Base-by-base conservation (phyloP, 2,329 filamentous ascomycete genomes). In the Cyphellophora europaea region DNA sequence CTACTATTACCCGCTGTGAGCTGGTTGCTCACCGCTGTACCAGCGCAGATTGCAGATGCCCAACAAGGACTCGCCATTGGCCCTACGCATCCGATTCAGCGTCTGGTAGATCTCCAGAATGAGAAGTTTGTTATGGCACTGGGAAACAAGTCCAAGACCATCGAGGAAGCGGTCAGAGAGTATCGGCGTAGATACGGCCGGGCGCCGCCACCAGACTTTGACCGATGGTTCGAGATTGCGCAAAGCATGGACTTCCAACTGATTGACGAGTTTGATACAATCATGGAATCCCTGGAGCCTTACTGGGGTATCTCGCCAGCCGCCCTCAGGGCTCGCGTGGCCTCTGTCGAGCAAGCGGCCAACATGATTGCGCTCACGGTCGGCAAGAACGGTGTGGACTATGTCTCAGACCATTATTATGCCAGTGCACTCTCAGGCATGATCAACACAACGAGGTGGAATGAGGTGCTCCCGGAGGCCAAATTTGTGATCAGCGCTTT, bases 161-260 rank as follows among this genome's bases (percentile, higher is more conserved):
- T 77, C 1, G 49, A 56, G 19, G 59, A 67, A 40, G 70, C 71
- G 17, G 63, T 70, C 6, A 41, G 52, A n/a, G 59, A 68, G 23
- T 77, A 77, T 49, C 60, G 56, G 27, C 53, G 55, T 30, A 62
- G 71, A 38, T 74, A 77, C 45, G 50, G 57, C 3, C 63, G 67
- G 36, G 56, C 66, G 40, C 73, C 73, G 2, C 73, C 73, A 16
- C 71, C 72, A 8, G 65, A 66, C 11, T 77, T 77, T 42, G 68
- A 75, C 41, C 58, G 64, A 41, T 77, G 73, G 74, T 76, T 71
- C 47, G 49, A 63, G 17, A 76, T 42, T 11, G 39, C 39, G 3
- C 13, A 32, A 14, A 21, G 29, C n/a, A 18, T 38, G 16, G 29
- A 38, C n/a, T 38, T 42, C 19, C 15, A 19, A 4, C 27, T 42